Percentiles rank a stretch among this genome's conserved stretches.
Conservation (phyloP, 805 yeast species). For the Saccharomycopsis javanensis region DNA sequence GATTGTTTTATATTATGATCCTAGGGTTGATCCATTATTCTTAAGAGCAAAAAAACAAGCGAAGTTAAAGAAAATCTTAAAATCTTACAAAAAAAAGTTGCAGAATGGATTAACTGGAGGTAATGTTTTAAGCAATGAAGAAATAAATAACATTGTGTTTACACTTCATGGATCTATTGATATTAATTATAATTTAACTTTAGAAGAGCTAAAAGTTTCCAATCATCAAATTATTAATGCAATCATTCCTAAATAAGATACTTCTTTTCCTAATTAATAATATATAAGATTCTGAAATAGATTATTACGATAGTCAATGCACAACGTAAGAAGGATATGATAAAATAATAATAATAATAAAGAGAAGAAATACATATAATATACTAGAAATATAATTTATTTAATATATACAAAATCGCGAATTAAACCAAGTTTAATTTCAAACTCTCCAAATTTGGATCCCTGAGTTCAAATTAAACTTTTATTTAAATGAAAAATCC, state of each 20-base stretch:
- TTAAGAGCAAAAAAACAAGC: constrained; percentile 17
- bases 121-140: background rate
- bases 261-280: background rate
- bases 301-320: no score
- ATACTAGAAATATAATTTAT: background rate
- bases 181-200: constrained; percentile 9
- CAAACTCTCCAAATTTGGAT: background rate
- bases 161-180: constrained; percentile 3
- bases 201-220: constrained; percentile 6
- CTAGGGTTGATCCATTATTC: constrained; percentile 15
- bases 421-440: background rate
- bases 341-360: no score
- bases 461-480: background rate
- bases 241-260: background rate
- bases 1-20: constrained; percentile 10
- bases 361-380: background rate
- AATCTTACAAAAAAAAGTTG: constrained; percentile 14
- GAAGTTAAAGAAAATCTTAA: constrained; percentile 16
- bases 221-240: constrained; percentile 4
- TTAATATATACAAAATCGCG: background rate
- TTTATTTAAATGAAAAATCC: background rate
- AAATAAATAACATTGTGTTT: constrained; percentile 8
- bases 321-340: no score
- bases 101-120: background rate
- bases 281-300: no score